Evolutionary conservation across 1,284 basidiomycete species (phyloP), one percentile per base, ranked within the genome.

Genomic region (Ustilago vetiveriae): DNA sequence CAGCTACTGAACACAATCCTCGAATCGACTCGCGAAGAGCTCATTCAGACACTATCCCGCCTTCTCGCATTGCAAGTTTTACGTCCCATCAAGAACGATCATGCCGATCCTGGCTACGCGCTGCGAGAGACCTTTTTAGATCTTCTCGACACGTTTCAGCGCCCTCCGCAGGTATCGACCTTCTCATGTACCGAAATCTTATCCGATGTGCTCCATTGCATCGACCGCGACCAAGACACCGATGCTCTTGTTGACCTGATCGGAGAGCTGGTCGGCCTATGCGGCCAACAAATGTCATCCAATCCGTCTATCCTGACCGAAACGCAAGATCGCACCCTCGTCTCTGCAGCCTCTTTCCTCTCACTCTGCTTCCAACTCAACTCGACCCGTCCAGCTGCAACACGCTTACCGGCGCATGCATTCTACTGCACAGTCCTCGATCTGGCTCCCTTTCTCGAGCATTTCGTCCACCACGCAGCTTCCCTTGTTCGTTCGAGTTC

Each of bases 381-480:
- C 38, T 27, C 46, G 14, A 33, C 37, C 2, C 48, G 66, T 2
- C 43, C 49, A 1, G 37, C 42, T 19, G n/a, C 51, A 2, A 26
- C 37, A 0, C 45, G 59, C 1, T 17, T 69, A 0, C 46, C 54
- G 6, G 44, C 36, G 0, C 54, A 69, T 29, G 58, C 59, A 0
- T 71, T 71, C 47, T 71, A 71, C 51, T 65, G 57, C 29, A 60
- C 62, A 7, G 62, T 66, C 9, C 54, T 71, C 19, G 68, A 71
- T 27, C 47, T 65, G 6, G 45, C 48, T 1, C 68, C 68, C 17
- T 71, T 71, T 32, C 50, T 71, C 24, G 68, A 71, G 24, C 62
- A 71, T 35, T 71, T 57, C 35, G 43, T 66, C 10, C 57, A 62
- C 41, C 41, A 50, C 22, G 51, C 54, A 14, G 59, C 48, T 9